Conservation (phyloP, 768 basidiomycete genomes). For the Pulveroboletus ravenelii region DNA sequence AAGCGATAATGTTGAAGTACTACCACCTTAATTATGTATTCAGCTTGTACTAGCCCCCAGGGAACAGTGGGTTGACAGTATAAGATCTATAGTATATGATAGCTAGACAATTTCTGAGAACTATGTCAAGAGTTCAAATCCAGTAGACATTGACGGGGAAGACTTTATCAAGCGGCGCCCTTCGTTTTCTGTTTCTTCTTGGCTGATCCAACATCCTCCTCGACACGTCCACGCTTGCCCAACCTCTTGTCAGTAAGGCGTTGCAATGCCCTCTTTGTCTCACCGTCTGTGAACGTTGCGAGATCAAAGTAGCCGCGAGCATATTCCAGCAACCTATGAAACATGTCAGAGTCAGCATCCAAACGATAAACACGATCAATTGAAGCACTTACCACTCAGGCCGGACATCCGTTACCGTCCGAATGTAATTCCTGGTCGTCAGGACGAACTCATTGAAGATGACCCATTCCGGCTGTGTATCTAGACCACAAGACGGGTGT, state of each 20-base stretch:
- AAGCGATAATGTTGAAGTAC: no score
- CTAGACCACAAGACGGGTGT: conserved; percentile 86
- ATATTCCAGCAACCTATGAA: conserved; percentile 55
- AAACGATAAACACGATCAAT: neutral
- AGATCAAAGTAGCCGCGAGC: conserved; percentile 69
- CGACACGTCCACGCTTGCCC: conserved; percentile 33
- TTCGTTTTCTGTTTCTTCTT: conserved; percentile 19
- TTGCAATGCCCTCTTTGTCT: conserved; percentile 62
- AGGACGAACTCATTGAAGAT: conserved; percentile 93
- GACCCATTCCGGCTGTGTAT: conserved; percentile 88
- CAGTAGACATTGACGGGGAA: neutral
- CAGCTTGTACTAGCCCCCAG: no score
- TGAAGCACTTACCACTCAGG: conserved; percentile 71
- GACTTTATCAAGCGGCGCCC: neutral
- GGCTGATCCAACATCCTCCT: conserved; percentile 2
- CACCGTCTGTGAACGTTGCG: conserved; percentile 57
- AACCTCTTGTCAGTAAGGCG: conserved; percentile 50
- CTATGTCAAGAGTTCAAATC: no score
- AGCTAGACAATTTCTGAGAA: neutral
- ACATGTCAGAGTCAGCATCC: neutral
- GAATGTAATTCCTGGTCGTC: conserved; percentile 83
- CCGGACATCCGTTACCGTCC: conserved; percentile 83
- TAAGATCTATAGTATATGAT: conserved; percentile 1
- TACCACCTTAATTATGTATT: no score
- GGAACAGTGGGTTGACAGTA: neutral